Conservation (phyloP, 805 yeast genomes). For the Zygotorulaspora florentina region DNA sequence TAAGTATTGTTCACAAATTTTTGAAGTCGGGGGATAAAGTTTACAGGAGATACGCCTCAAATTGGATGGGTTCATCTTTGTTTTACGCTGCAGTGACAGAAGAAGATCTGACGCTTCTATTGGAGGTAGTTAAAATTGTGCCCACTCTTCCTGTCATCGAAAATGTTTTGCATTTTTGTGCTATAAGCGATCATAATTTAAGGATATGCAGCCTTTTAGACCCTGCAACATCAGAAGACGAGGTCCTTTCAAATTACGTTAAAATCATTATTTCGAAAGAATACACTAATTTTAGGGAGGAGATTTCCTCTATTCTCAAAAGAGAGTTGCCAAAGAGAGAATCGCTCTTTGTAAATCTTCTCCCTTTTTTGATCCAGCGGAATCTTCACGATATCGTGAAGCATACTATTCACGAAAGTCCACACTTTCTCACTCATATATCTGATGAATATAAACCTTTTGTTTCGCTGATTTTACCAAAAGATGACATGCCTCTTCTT, state of each 20-base stretch:
- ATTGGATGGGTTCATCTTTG: conserved; percentile 27
- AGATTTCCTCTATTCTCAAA: neutral
- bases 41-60: conserved; percentile 16
- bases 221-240: conserved; percentile 16
- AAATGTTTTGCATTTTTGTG: conserved; percentile 15
- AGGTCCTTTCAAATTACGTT: conserved; percentile 11
- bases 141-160: conserved; percentile 18
- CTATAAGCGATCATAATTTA: conserved; percentile 6
- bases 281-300: neutral
- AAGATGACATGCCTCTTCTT: conserved; percentile 4
- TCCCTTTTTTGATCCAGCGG: conserved; percentile 3
- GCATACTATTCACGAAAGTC: conserved; percentile 5
- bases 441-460: neutral
- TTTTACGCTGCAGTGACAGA: conserved; percentile 17
- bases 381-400: conserved; percentile 7
- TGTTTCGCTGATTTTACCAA: conserved; percentile 6
- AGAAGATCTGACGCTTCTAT: conserved; percentile 14
- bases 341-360: conserved; percentile 2
- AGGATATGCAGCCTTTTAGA: conserved; percentile 11
- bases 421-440: conserved; percentile 1
- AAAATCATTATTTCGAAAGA: conserved; percentile 5
- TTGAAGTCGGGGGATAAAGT: conserved; percentile 11
- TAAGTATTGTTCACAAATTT: conserved; percentile 14
- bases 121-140: conserved; percentile 14
- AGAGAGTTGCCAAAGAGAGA: conserved; percentile 4